Evolutionary conservation across 2,329 filamentous ascomycete genomes (phyloP).

Genomic region (Chaetomiaceae sp.): DNA sequence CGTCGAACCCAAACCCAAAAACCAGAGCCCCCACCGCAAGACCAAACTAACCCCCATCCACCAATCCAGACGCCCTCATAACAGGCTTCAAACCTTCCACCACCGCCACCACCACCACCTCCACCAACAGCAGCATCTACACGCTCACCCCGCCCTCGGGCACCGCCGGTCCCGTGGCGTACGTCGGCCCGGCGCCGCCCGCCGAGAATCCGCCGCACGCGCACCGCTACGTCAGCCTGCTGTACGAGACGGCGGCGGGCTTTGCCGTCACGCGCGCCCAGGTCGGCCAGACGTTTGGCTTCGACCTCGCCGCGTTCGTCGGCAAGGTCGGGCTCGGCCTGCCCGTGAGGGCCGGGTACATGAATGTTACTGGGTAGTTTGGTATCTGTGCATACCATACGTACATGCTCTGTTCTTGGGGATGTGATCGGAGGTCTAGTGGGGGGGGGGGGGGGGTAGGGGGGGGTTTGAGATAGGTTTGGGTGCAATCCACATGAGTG

Average conservation of each 20-base stretch:
- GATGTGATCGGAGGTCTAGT: too few relatives aligned
- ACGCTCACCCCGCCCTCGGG: slow-evolving; percentile 19
- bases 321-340: slow-evolving; percentile 28
- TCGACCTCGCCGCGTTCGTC: slow-evolving; percentile 32
- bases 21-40: too few relatives aligned
- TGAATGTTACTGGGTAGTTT: slow-evolving; percentile 25
- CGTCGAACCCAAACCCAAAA: slow-evolving; percentile 14
- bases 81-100: slow-evolving; percentile 25
- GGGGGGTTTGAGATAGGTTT: too few relatives aligned
- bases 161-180: slow-evolving; percentile 23
- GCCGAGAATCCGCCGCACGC: slow-evolving; percentile 35
- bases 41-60: too few relatives aligned
- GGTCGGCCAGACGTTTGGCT: slow-evolving; percentile 32
- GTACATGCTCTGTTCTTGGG: too few relatives aligned
- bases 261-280: slow-evolving; percentile 32
- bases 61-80: slow-evolving; percentile 19
- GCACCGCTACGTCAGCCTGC: slow-evolving; percentile 37
- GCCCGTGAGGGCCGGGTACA: slow-evolving; percentile 34
- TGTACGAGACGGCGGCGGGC: slow-evolving; percentile 35
- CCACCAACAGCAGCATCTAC: slow-evolving; percentile 14
- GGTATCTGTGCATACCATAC: too few relatives aligned
- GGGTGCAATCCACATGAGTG: too few relatives aligned
- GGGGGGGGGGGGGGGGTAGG: too few relatives aligned
- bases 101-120: slow-evolving; percentile 4
- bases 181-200: slow-evolving; percentile 32